Evolutionary conservation across 1,284 basidiomycete genomes (phyloP).

Genomic region (Tylopilus orsonianus): DNA sequence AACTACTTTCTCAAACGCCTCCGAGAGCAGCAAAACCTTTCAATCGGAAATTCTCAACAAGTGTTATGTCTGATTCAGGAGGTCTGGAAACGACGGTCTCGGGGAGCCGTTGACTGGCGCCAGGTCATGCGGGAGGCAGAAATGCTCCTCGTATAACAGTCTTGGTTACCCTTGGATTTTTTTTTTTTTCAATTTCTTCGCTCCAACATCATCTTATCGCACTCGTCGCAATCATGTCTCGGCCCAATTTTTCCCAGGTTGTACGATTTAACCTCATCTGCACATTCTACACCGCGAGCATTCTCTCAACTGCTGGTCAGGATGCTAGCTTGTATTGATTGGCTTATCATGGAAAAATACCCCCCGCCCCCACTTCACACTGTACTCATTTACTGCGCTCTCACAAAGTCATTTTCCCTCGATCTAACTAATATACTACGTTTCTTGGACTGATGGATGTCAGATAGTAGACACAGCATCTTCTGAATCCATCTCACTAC

Average conservation of each 20-base stretch:
- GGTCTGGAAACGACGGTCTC: constrained; percentile 50
- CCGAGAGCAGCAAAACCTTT: constrained; percentile 47
- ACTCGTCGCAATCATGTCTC: background rate
- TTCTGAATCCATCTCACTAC: background rate
- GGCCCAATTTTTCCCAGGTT: constrained; percentile 5
- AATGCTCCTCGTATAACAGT: constrained; percentile 63
- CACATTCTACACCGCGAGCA: constrained; percentile 15
- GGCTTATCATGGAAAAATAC: constrained; percentile 23
- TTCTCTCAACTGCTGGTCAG: constrained; percentile 26
- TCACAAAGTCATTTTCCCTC: constrained; percentile 1
- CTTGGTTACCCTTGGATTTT: background rate
- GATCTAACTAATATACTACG: background rate
- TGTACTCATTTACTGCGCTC: constrained; percentile 22
- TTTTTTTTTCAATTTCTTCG: constrained; percentile 1
- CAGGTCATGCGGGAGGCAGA: constrained; percentile 47
- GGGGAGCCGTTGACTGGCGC: constrained; percentile 58
- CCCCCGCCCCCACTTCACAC: constrained; percentile 21
- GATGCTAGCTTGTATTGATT: constrained; percentile 20
- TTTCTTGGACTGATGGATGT: background rate
- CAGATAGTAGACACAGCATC: constrained; percentile 10
- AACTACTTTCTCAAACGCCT: constrained; percentile 48
- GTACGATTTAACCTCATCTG: constrained; percentile 15
- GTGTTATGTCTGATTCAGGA: constrained; percentile 55
- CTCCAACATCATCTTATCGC: background rate
- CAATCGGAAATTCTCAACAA: constrained; percentile 61